Evolutionary conservation across 441 rosid genomes (phyloP).

Genomic region (Euphorbia corollata): DNA sequence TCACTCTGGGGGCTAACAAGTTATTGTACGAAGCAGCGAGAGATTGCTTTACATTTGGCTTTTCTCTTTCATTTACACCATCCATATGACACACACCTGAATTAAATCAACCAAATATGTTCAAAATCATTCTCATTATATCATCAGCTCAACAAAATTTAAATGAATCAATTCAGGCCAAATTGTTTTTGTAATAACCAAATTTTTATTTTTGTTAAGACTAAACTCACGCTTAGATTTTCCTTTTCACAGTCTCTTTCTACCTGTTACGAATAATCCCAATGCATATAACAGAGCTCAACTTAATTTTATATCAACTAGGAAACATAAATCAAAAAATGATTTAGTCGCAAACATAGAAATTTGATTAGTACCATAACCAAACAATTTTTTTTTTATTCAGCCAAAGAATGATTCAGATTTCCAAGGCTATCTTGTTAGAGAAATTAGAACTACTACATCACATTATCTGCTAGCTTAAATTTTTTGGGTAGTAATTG

Average conservation of each 20-base stretch:
- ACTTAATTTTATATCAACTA: too few species aligned
- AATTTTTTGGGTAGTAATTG: not conserved
- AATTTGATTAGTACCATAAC: too few species aligned
- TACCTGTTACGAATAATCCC: too few species aligned
- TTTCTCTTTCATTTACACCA: constrained; percentile 48
- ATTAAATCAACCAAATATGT: not conserved
- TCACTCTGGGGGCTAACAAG: constrained; percentile 53
- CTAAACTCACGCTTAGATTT: too few species aligned
- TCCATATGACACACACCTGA: constrained; percentile 60
- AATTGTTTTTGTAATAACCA: too few species aligned
- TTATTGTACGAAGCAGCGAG: constrained; percentile 46
- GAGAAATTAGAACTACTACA: not conserved
- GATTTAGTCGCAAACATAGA: too few species aligned
- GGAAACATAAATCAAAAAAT: too few species aligned
- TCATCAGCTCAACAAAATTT: not conserved
- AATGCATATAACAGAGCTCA: too few species aligned
- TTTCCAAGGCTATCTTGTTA: not conserved
- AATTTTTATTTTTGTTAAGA: too few species aligned
- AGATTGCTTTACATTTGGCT: constrained; percentile 53
- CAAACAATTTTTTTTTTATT: too few species aligned
- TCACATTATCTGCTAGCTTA: not conserved
- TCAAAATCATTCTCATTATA: not conserved
- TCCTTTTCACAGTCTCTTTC: too few species aligned
- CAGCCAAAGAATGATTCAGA: too few species aligned
- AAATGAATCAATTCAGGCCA: not conserved